Base-by-base conservation (phyloP, 352 stramenopile genomes). In the Pythium periplocum region DNA sequence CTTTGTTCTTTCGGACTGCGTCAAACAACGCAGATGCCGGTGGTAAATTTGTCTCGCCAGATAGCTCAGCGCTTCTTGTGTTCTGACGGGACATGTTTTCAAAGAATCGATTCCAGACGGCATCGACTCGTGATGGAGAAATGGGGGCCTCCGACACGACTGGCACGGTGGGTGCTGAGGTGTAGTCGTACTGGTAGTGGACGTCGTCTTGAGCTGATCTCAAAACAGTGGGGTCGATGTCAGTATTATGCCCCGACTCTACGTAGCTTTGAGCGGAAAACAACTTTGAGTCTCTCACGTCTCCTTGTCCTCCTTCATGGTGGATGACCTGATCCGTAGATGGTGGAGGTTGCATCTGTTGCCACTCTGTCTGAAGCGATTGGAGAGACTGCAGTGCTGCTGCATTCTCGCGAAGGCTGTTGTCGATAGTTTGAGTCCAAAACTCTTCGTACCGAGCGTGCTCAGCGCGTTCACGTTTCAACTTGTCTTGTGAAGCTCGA, bases 21-120 rank as follows among this genome's bases (percentile, higher is more conserved):
- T 86, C 74, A 47, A 92, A 90, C 5, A 78, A 45, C 0, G 65
- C 43, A 2, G 53, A 59, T 6, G 52, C 45, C 6, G 53, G 55
- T 32, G 55, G 49, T 7, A 66, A 47, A 36, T 32, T 12, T 12
- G 5, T 26, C 17, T 26, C 17, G 17, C 17, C 17, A 26, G 17
- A 26, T 26, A 26, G 17, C 17, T 26, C 17, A 26, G 31, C 64
- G 50, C 1, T 58, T 72, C 7, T 42, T 42, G 12, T 42, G 7
- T 42, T 42, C 38, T 42, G 38, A 42, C 38, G 38, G 38, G 7
- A 8, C 51, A 87, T 60, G 33, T 92, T 92, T 42, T 83, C 74
- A 59, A 90, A 92, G 51, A 92, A 92, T 12, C 66, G 68, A 50
- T 82, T 87, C 82, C 78, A 92, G 17, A 92, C 74, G 30, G 77